These are phyloP conservation scores for Ogataea saltuana DNA, from an alignment of 805 yeast species.

Conservation along the genomic window DNA sequence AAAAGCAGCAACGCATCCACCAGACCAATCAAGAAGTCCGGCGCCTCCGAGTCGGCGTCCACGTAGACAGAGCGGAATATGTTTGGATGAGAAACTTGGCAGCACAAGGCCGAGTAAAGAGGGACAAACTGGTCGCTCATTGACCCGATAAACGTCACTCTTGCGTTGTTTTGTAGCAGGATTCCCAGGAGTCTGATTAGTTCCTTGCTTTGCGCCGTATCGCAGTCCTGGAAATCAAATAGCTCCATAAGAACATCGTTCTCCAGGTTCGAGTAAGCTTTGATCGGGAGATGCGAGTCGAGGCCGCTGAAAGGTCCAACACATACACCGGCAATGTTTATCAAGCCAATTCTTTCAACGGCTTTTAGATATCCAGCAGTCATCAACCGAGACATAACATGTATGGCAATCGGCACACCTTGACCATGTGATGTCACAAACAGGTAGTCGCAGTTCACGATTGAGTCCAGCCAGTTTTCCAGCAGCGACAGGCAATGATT, in stretches of 20 bases:
- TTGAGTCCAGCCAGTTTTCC: slow-evolving; percentile 62
- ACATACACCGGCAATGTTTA: slow-evolving; percentile 91
- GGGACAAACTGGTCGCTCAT: slow-evolving; percentile 92
- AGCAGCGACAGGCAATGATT: slow-evolving; percentile 68
- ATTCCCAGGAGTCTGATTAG: slow-evolving; percentile 65
- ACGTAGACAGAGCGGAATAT: slow-evolving; percentile 82
- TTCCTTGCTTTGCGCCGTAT: slow-evolving; percentile 67
- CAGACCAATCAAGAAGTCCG: slow-evolving; percentile 44
- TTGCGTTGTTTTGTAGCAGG: slow-evolving; percentile 72
- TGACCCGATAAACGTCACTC: slow-evolving; percentile 79
- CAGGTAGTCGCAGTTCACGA: slow-evolving; percentile 67
- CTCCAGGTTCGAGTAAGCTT: slow-evolving; percentile 84
- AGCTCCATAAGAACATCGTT: slow-evolving; percentile 82
- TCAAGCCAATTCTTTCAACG: slow-evolving; percentile 60
- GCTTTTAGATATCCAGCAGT: slow-evolving; percentile 60
- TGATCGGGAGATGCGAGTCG: slow-evolving; percentile 77
- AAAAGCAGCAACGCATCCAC: slow-evolving; percentile 26
- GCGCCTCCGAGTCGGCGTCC: slow-evolving; percentile 43
- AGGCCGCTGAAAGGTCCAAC: slow-evolving; percentile 89
- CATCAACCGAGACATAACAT: slow-evolving; percentile 48
- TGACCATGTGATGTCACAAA: slow-evolving; percentile 90
- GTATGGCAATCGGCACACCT: slow-evolving; percentile 87
- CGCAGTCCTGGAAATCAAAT: slow-evolving; percentile 81
- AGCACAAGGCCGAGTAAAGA: slow-evolving; percentile 80
- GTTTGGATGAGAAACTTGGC: slow-evolving; percentile 82